Evolutionary conservation across 2,329 filamentous ascomycete genomes (phyloP).

Genomic region (Ilyonectria mors-panacis): DNA sequence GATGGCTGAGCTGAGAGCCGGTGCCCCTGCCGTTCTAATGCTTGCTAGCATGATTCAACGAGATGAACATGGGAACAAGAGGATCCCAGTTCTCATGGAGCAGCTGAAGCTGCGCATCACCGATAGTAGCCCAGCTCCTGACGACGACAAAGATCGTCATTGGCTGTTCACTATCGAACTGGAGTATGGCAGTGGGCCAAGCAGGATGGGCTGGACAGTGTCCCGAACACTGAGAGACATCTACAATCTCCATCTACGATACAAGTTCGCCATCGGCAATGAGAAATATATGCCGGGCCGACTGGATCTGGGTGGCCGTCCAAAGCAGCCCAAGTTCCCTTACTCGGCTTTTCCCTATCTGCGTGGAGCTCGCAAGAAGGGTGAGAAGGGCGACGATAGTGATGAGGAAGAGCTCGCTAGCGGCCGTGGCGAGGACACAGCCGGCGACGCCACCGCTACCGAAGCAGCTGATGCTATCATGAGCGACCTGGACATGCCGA

Average conservation of each 20-base stretch:
- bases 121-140: conserved; percentile 81
- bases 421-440: conserved; percentile 60
- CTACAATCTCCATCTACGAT: conserved; percentile 91
- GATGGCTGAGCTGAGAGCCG: conserved; percentile 94
- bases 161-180: conserved; percentile 92
- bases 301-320: conserved; percentile 75
- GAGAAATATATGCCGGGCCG: conserved; percentile 84
- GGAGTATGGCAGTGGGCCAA: conserved; percentile 95
- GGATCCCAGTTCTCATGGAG: conserved; percentile 94
- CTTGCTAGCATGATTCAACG: conserved; percentile 98
- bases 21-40: conserved; percentile 92
- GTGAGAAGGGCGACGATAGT: conserved; percentile 85
- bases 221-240: conserved; percentile 91
- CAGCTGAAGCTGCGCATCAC: conserved; percentile 91
- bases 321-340: conserved; percentile 92
- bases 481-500: conserved; percentile 53
- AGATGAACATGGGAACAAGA: conserved; percentile 94
- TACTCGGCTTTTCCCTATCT: conserved; percentile 91
- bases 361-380: conserved; percentile 82
- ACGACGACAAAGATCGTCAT: conserved; percentile 77
- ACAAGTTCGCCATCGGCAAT: conserved; percentile 88
- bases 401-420: conserved; percentile 76
- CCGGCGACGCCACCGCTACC: conserved; percentile 69
- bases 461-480: conserved; percentile 69
- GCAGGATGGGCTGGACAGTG: conserved; percentile 97